Base-by-base conservation (phyloP, 306 rosid species). In the Echinosophora koreensis region DNA sequence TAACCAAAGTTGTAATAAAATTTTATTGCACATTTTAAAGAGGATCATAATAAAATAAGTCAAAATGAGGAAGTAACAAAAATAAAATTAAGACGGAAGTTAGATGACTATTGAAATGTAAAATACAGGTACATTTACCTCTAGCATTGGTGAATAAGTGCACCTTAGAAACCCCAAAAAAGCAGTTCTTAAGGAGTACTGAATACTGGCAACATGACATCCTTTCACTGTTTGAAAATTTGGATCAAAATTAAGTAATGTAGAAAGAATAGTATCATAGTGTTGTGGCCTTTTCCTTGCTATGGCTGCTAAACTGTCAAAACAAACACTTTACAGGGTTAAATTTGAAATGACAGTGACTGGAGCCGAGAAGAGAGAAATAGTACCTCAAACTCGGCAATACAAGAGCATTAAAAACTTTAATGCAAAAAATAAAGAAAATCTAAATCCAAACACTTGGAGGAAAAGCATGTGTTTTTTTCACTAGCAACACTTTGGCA, bases 91-190 rank as follows among this genome's bases (percentile, higher is more conserved):
- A 37, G 30, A 15, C 6, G n/a, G 56, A 79, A 34, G 64, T n/a
- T 30, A 69, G 71, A 66, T 18, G 52, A 63, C 35, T 46, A 15
- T 10, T 22, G n/a, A 46, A 54, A 77, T 35, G 69, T 62, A 67
- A 69, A 51, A 60, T 14, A 49, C 5, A 72, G 72, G 49, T 41
- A 71, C 56, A 66, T 44, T 79, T 81, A 95, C 97, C 99, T 95
- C 99, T 52, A 92, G 73, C 60, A 92, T 83, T 70, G 92, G 86
- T 38, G 89, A 89, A 82, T 87, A 82, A 81, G 94, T 82, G 85
- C 94, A 90, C 87, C 97, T 85, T 68, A 95, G 90, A 89, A 95
- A 95, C 69, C 97, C 99, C 89, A 95, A 81, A 80, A 92, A 88
- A 4, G 97, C 97, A 78, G 92, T 89, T 88, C 97, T 90, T 63